Base-by-base conservation (phyloP, 768 basidiomycete species). In the Rhizopogon rudus region DNA sequence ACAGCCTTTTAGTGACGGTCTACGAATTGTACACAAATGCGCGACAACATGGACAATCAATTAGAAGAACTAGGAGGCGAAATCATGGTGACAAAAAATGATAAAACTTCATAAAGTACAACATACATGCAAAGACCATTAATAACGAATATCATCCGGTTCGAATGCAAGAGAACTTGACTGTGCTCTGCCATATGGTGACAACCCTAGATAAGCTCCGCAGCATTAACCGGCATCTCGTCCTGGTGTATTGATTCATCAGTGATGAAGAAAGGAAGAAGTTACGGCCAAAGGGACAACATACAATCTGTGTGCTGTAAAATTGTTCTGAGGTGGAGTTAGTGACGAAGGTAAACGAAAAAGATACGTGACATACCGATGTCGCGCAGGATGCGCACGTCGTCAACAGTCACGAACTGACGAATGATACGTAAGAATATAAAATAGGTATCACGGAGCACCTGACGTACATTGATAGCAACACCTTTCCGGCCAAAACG, bases 401-500 rank as follows among this genome's bases (percentile, higher is more conserved):
- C 95, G 63, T 97, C 95, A 51, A 95, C 86, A 16, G 94, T 96
- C 48, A 93, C 91, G 63, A 93, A 93, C 91, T 93, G 67, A 35
- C 45, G 60, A 57, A 53, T 40, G 33, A 57, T 39, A 44, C 57
- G 60, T 63, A 55, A 64, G 54, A 58, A 56, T 25, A 54, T 59
- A 28, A 31, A 51, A 22, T 16, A 60, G 39, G 48, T 59, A 48
- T 48, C 51, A 56, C 29, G 22, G 17, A 52, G 40, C 50, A 28
- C 54, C 52, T 35, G 33, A 74, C 87, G 42, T 66, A 97, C 95
- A 74, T 98, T 99, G 76, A 99, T 98, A 43, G 97, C 97, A 57
- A 98, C 97, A 80, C 96, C 97, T 76, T 99, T 99, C 64, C 97
- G 81, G 63, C 97, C 97, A 76, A 98, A 98, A 56, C 97, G 93